Evolutionary conservation across 305 asterid genomes (phyloP).

Genomic region (Fraxinus baroniana): DNA sequence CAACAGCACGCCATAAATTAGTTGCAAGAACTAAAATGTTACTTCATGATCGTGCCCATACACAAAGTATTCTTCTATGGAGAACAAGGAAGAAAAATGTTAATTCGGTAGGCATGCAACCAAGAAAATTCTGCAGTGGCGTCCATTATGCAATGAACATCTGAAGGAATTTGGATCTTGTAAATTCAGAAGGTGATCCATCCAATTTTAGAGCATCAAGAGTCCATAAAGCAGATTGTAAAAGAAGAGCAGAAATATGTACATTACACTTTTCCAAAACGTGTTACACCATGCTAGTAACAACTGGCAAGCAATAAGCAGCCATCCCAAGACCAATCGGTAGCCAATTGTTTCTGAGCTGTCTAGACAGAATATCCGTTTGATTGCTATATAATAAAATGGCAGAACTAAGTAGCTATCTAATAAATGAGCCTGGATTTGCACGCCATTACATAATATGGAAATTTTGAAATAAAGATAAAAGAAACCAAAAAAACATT

Average conservation of each 20-base stretch:
- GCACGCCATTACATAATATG: background rate
- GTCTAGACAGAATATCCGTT: background rate
- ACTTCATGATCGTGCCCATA: conserved; percentile 6
- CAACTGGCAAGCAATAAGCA: background rate
- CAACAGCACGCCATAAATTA: background rate
- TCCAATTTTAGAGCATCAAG: background rate
- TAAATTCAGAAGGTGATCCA: background rate
- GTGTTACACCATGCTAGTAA: background rate
- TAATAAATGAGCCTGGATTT: background rate
- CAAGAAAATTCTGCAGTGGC: background rate
- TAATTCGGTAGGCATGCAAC: background rate
- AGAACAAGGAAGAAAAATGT: background rate
- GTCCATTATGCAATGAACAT: background rate
- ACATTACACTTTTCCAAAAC: background rate
- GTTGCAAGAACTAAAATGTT: conserved; percentile 1
- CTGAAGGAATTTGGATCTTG: background rate
- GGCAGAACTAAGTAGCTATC: background rate
- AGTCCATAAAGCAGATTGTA: background rate
- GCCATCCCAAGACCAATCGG: background rate
- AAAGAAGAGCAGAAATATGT: background rate
- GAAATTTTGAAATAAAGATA: background rate
- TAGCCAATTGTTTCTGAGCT: background rate
- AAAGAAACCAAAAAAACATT: background rate
- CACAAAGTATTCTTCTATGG: background rate
- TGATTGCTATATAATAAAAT: background rate